These are phyloP conservation scores for Tetracentron sinense DNA, from an alignment of 164 flowering plant genomes.

Conservation along the genomic window DNA sequence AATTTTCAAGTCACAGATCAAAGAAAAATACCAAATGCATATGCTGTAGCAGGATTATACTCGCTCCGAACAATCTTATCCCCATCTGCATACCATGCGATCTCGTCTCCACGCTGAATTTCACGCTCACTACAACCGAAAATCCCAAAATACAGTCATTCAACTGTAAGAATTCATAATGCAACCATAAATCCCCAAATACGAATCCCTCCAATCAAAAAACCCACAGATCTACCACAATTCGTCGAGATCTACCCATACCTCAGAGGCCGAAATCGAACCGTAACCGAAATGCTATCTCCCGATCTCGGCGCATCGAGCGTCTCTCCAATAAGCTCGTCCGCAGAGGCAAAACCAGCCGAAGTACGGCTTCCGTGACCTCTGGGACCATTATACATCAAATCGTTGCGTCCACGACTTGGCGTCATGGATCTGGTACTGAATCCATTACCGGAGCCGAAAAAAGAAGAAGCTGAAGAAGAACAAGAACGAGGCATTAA, in stretches of 20 bases:
- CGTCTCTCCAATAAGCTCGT: slow-evolving; percentile 42
- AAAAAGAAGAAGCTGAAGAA: slow-evolving; percentile 39
- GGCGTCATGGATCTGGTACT: slow-evolving; percentile 54
- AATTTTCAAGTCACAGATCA: too few relatives aligned
- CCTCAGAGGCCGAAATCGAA: slow-evolving; percentile 79
- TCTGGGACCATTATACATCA: slow-evolving; percentile 15
- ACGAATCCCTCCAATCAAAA: not conserved
- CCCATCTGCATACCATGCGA: slow-evolving; percentile 92
- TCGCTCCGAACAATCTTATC: slow-evolving; percentile 85
- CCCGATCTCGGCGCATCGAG: slow-evolving; percentile 39
- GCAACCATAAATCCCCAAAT: slow-evolving; percentile 8
- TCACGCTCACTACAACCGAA: slow-evolving; percentile 75
- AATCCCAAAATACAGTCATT: slow-evolving; percentile 16
- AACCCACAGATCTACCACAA: slow-evolving; percentile 24
- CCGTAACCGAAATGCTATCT: slow-evolving; percentile 69
- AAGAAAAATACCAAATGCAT: slow-evolving; percentile 72
- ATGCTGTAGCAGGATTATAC: slow-evolving; percentile 83
- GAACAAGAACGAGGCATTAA: slow-evolving; percentile 53
- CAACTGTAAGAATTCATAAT: slow-evolving; percentile 10
- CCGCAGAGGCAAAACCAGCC: slow-evolving; percentile 31
- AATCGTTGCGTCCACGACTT: slow-evolving; percentile 14
- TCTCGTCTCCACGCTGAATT: slow-evolving; percentile 88
- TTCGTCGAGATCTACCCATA: slow-evolving; percentile 34
- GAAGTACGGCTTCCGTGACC: slow-evolving; percentile 26
- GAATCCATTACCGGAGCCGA: slow-evolving; percentile 27